Conservation (phyloP, 441 rosid species). For the Pelargonium australe region DNA sequence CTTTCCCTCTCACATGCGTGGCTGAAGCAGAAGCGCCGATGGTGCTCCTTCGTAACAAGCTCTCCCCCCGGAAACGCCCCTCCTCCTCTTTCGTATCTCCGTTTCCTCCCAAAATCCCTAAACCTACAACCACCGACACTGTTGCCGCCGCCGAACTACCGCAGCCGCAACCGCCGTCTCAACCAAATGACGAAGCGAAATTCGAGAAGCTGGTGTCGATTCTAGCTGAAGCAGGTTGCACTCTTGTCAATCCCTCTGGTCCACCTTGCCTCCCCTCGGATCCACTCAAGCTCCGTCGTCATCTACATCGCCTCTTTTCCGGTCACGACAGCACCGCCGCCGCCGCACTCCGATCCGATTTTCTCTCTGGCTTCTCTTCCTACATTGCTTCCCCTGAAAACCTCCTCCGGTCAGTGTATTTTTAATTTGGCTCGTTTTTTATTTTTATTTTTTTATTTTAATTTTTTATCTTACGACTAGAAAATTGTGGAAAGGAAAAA, state of each 20-base stretch:
- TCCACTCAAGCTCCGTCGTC: conserved; percentile 50
- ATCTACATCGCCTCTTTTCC: conserved; percentile 47
- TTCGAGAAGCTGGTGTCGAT: conserved; percentile 32
- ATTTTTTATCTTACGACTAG: background rate
- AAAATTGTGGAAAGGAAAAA: background rate
- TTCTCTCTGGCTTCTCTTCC: conserved; percentile 48
- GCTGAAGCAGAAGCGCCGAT: background rate
- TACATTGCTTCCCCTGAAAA: conserved; percentile 48
- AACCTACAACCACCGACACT: conserved; percentile 19
- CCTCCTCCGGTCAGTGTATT: conserved; percentile 44
- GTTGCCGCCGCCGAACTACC: conserved; percentile 6
- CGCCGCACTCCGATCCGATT: conserved; percentile 35
- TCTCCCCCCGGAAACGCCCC: conserved; percentile 7
- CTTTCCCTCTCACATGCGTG: background rate
- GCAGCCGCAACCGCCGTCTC: background rate
- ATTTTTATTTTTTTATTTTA: too few relatives aligned
- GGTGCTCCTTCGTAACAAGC: conserved; percentile 5
- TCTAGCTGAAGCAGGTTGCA: conserved; percentile 75
- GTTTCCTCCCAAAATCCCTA: conserved; percentile 35
- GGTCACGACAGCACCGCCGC: conserved; percentile 21
- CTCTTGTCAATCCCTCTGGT: conserved; percentile 50
- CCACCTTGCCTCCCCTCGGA: conserved; percentile 72
- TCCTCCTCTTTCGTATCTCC: conserved; percentile 6
- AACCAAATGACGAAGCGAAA: background rate
- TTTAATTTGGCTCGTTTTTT: background rate